Evolutionary conservation across 2,329 filamentous ascomycete species (phyloP).

Genomic region (Hypoxylon rubiginosum): DNA sequence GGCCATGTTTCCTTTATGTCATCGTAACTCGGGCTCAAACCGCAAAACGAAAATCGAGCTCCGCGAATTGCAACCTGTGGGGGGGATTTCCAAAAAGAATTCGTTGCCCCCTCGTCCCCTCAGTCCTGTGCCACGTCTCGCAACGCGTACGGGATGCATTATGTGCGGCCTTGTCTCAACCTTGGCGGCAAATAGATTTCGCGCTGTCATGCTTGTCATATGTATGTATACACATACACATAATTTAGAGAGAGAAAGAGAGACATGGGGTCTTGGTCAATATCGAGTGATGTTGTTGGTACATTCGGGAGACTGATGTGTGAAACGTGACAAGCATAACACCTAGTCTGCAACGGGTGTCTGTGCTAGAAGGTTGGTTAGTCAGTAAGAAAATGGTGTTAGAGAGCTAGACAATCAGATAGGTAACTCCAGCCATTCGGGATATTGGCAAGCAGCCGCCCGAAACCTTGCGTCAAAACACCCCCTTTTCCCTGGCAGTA

Average conservation of each 20-base stretch:
- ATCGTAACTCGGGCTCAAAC: conserved; percentile 22
- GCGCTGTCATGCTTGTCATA: neutral
- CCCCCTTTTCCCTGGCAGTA: conserved; percentile 15
- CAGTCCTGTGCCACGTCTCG: conserved; percentile 38
- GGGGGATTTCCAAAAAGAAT: neutral
- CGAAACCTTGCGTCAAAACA: conserved; percentile 32
- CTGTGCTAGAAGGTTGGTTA: neutral
- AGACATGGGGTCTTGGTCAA: conserved; percentile 2
- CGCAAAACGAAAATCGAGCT: conserved; percentile 29
- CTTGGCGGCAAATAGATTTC: conserved; percentile 27
- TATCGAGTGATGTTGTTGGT: neutral
- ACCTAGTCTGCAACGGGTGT: neutral
- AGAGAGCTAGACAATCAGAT: conserved; percentile 26
- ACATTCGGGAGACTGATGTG: neutral
- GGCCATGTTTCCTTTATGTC: neutral
- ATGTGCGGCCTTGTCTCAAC: conserved; percentile 37
- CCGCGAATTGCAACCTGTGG: conserved; percentile 16
- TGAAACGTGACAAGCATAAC: neutral
- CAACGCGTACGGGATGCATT: conserved; percentile 35
- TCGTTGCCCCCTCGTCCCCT: conserved; percentile 14
- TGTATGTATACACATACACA: neutral
- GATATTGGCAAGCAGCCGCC: conserved; percentile 40
- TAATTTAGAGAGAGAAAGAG: neutral
- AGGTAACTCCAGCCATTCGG: conserved; percentile 28
- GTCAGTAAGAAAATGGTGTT: neutral